Evolutionary conservation across 768 basidiomycete species (phyloP).

Genomic region (Leccinum uliginosum): DNA sequence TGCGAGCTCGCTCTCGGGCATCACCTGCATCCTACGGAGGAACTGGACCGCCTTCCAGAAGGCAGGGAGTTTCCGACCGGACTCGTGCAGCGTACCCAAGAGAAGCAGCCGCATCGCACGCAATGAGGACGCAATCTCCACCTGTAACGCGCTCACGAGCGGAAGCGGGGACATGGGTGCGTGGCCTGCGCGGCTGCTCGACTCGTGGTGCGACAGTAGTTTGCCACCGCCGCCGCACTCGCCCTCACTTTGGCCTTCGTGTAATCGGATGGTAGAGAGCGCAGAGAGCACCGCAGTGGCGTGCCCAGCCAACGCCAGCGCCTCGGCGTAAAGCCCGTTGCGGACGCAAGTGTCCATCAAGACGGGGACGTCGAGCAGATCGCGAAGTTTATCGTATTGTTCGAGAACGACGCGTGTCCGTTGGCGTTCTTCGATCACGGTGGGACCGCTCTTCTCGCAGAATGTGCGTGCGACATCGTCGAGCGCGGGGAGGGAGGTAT

Average conservation of each 20-base stretch:
- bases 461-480: slow-evolving; percentile 72
- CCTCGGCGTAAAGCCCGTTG: slow-evolving; percentile 90
- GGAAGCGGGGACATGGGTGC: slow-evolving; percentile 14
- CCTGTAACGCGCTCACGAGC: slow-evolving; percentile 47
- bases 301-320: slow-evolving; percentile 79
- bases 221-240: slow-evolving; percentile 11
- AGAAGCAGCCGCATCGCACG: slow-evolving; percentile 71
- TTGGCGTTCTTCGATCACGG: slow-evolving; percentile 67
- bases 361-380: slow-evolving; percentile 85
- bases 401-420: slow-evolving; percentile 85
- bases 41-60: slow-evolving; percentile 89
- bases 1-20: slow-evolving; percentile 74
- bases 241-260: background rate
- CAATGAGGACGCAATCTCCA: slow-evolving; percentile 64
- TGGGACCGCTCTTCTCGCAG: slow-evolving; percentile 60
- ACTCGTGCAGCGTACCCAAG: slow-evolving; percentile 73
- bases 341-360: slow-evolving; percentile 92
- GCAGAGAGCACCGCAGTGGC: slow-evolving; percentile 47
- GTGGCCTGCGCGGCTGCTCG: slow-evolving; percentile 33
- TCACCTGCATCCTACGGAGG: slow-evolving; percentile 74
- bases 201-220: slow-evolving; percentile 31
- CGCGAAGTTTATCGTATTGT: slow-evolving; percentile 89
- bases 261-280: slow-evolving; percentile 35
- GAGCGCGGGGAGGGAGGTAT: slow-evolving; percentile 66
- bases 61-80: slow-evolving; percentile 77